These are phyloP conservation scores for Aquilaria yunnanensis DNA, from an alignment of 345 rosid genomes.

Conservation along the genomic window DNA sequence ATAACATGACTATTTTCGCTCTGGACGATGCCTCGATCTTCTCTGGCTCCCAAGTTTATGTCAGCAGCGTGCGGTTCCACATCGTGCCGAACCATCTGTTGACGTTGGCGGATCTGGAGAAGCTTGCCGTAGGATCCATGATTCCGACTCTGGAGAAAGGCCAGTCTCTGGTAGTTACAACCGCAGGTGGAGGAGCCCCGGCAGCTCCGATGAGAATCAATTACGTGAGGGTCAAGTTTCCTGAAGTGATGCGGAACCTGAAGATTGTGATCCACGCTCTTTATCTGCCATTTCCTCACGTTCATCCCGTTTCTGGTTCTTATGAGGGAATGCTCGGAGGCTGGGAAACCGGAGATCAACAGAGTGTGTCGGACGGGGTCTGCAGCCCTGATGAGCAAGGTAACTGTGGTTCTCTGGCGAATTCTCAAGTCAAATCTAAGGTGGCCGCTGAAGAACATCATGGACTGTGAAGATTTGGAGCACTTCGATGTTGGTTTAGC, in stretches of 20 bases:
- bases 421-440: slow-evolving; percentile 16
- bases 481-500: neutral
- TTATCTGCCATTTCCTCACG: slow-evolving; percentile 46
- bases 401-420: slow-evolving; percentile 12
- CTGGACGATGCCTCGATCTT: slow-evolving; percentile 51
- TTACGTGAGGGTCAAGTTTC: slow-evolving; percentile 42
- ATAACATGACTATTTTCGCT: slow-evolving; percentile 51
- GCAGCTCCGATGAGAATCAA: slow-evolving; percentile 40
- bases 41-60: slow-evolving; percentile 41
- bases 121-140: slow-evolving; percentile 30
- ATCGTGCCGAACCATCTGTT: slow-evolving; percentile 46
- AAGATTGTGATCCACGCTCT: slow-evolving; percentile 47
- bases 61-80: slow-evolving; percentile 44
- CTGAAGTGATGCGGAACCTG: slow-evolving; percentile 43
- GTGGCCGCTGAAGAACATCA: slow-evolving; percentile 37
- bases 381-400: slow-evolving; percentile 17
- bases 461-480: slow-evolving; percentile 21
- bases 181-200: slow-evolving; percentile 16
- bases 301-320: slow-evolving; percentile 22
- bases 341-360: slow-evolving; percentile 6
- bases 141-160: slow-evolving; percentile 33
- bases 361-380: slow-evolving; percentile 7
- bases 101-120: slow-evolving; percentile 36
- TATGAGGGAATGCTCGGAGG: slow-evolving; percentile 21
- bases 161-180: slow-evolving; percentile 31